These are phyloP conservation scores for Sporothrix globosa DNA, from an alignment of 2,329 filamentous ascomycete genomes.

Conservation along the genomic window DNA sequence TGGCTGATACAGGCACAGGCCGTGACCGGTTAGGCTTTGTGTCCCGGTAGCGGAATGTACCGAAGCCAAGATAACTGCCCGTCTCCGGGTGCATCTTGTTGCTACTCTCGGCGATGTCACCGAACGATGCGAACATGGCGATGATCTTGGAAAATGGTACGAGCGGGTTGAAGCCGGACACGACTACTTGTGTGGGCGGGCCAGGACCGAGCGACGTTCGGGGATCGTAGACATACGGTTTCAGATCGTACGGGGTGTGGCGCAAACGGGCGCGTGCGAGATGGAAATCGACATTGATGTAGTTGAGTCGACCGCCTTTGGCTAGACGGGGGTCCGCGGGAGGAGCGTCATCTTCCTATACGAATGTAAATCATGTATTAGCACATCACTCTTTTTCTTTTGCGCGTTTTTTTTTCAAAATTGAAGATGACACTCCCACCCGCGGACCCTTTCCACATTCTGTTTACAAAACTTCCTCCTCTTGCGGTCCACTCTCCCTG, in stretches of 20 bases:
- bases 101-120: slow-evolving; percentile 85
- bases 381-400: slow-evolving; percentile 45
- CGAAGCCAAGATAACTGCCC: slow-evolving; percentile 91
- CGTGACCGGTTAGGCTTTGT: slow-evolving; percentile 58
- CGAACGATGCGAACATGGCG: slow-evolving; percentile 76
- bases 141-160: slow-evolving; percentile 77
- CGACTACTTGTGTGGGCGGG: slow-evolving; percentile 86
- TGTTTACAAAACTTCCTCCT: slow-evolving; percentile 32
- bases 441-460: slow-evolving; percentile 36
- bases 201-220: slow-evolving; percentile 85
- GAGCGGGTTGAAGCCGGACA: slow-evolving; percentile 94
- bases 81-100: slow-evolving; percentile 96
- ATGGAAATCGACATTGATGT: slow-evolving; percentile 71
- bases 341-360: slow-evolving; percentile 77
- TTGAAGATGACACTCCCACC: slow-evolving; percentile 64
- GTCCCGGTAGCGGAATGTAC: slow-evolving; percentile 87
- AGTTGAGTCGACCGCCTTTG: slow-evolving; percentile 65
- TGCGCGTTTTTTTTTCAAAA: not conserved
- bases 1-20: slow-evolving; percentile 64
- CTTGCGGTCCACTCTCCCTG: slow-evolving; percentile 32
- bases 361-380: slow-evolving; percentile 54
- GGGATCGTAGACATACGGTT: slow-evolving; percentile 78
- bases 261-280: slow-evolving; percentile 71
- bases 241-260: slow-evolving; percentile 76
- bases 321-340: slow-evolving; percentile 81